Percentiles rank a stretch among this genome's conserved stretches.
Evolutionary conservation across 164 flowering plant genomes (phyloP).

Genomic region (Sextonia rubra): DNA sequence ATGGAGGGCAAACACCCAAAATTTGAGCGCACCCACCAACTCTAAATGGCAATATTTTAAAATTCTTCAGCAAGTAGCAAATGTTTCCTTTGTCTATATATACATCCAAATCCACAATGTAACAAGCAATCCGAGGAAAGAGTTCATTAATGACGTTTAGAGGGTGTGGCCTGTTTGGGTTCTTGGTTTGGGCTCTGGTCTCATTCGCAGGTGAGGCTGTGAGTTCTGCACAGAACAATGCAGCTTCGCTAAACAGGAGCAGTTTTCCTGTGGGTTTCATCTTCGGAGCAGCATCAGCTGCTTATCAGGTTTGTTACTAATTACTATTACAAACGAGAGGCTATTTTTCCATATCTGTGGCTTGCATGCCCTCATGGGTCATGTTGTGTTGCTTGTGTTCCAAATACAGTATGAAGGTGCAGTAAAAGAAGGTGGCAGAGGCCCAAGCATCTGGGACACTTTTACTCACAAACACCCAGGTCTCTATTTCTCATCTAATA

Average conservation of each 20-base stretch:
- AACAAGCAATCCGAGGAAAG: too few relatives aligned
- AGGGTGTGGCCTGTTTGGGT: too few relatives aligned
- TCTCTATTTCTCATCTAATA: background rate
- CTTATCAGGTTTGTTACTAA: slow-evolving; percentile 3
- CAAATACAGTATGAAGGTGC: slow-evolving; percentile 46
- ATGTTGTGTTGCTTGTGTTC: background rate
- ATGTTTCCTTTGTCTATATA: too few relatives aligned
- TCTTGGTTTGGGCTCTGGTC: too few relatives aligned
- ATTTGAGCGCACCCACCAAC: too few relatives aligned
- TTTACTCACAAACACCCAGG: background rate
- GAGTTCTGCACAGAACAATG: background rate
- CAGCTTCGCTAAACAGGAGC: background rate
- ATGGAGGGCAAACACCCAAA: too few relatives aligned
- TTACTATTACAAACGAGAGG: too few relatives aligned
- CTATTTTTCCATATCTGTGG: background rate
- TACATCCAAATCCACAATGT: too few relatives aligned
- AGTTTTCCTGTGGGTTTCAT: slow-evolving; percentile 5
- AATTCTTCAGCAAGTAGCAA: too few relatives aligned
- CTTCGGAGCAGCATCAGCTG: slow-evolving; percentile 8
- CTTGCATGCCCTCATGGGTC: background rate
- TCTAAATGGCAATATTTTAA: too few relatives aligned
- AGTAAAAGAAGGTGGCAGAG: slow-evolving; percentile 38
- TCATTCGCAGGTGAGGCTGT: too few relatives aligned
- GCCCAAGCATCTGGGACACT: slow-evolving; percentile 48
- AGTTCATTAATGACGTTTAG: too few relatives aligned